Base-by-base conservation (phyloP, 805 yeast species). In the Cyberlindnera mississippiensis region DNA sequence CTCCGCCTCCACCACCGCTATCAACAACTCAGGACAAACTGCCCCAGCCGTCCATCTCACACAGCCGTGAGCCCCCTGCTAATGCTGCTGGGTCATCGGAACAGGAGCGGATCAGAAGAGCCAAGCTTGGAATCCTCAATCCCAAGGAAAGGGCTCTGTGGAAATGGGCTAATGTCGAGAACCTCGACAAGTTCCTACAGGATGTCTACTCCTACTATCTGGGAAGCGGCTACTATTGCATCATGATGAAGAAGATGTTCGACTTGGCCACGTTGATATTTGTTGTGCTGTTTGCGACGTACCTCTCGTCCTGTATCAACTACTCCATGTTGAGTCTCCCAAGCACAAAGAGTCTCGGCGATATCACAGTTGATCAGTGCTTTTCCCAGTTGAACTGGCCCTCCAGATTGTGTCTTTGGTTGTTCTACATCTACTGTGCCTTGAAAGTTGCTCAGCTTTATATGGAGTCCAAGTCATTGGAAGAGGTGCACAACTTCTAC, bases 81-180 rank as follows among this genome's bases (percentile, higher is more conserved):
- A 33, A 29, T 37, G 27, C 19, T 20, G 24, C 24, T 20, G 24
- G 20, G 4, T 24, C 43, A 2, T 13, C 36, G 1, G 56, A 52
- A 14, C 56, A 52, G 10, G 61, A 59, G 19, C 40, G 57, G 6
- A 35, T 37, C 9, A 46, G 61, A 35, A 49, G 61, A 28, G 59
- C 59, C 6, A 50, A 41, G 17, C 40, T 72, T 7, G 73, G 75
- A 7, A 67, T 72, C 1, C 56, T 80, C 20, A 76, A 79, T 38
- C 77, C 85, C 1, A 69, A 69, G 45, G 96, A 90, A 57, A 68
- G 88, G 37, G 96, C 98, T 0, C 67, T 85, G 14, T 93, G 97
- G 88, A 74, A 87, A 46, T 93, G 99, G 98, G 96, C 98, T 1
- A 93, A 93, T 56, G 87, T 93, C 18, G 87, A 85, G 51, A 93